Evolutionary conservation across 169 alveolate genomes (phyloP).

Genomic region (Babesia bigemina): DNA sequence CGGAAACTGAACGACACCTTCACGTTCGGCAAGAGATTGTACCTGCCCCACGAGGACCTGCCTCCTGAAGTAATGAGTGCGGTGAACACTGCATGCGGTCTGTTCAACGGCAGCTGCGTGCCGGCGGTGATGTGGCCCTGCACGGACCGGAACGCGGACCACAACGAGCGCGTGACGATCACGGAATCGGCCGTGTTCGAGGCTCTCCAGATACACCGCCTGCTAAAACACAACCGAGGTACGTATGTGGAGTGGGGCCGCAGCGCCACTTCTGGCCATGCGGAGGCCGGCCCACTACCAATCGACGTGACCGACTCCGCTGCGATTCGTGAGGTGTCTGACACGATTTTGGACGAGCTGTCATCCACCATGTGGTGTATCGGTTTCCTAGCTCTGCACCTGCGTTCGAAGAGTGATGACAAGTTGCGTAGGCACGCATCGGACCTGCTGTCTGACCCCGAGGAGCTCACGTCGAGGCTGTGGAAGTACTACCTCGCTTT

Average conservation of each 20-base stretch:
- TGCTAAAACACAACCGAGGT: slow-evolving; percentile 42
- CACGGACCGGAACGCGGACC: slow-evolving; percentile 12
- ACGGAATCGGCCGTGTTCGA: slow-evolving; percentile 43
- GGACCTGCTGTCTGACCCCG: slow-evolving; percentile 1
- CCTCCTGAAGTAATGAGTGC: not conserved
- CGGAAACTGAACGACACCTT: slow-evolving; percentile 5
- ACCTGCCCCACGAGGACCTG: slow-evolving; percentile 8
- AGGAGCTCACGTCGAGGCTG: slow-evolving; percentile 8
- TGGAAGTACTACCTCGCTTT: slow-evolving; percentile 25
- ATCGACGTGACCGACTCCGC: slow-evolving; percentile 40
- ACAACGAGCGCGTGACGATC: slow-evolving; percentile 30
- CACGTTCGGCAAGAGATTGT: slow-evolving; percentile 25
- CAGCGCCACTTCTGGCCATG: slow-evolving; percentile 1
- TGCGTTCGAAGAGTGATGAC: slow-evolving; percentile 4
- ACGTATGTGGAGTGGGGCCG: slow-evolving; percentile 34
- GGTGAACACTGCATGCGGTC: slow-evolving; percentile 4
- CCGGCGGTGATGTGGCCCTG: slow-evolving; percentile 57
- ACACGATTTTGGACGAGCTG: slow-evolving; percentile 45
- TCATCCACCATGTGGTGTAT: slow-evolving; percentile 31
- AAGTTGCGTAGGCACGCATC: slow-evolving; percentile 5
- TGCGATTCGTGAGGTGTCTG: slow-evolving; percentile 48
- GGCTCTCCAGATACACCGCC: slow-evolving; percentile 39
- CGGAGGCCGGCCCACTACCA: slow-evolving; percentile 25
- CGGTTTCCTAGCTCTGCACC: slow-evolving; percentile 13
- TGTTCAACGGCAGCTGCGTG: slow-evolving; percentile 38